These are phyloP conservation scores for Lentinula lateritia DNA, from an alignment of 768 basidiomycete species.

Conservation along the genomic window DNA sequence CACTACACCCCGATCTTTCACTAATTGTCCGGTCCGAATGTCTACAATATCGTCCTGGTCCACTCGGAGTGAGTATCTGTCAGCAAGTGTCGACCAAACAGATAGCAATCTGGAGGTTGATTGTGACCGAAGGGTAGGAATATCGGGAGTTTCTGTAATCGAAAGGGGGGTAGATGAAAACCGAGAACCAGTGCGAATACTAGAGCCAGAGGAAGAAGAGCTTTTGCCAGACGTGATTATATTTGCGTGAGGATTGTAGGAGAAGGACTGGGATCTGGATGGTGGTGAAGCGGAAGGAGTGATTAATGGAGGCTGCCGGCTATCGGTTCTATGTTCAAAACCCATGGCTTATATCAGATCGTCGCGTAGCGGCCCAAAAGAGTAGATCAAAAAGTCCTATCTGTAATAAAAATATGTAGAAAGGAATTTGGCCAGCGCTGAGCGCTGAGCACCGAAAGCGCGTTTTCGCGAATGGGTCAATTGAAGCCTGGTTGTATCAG, in stretches of 20 bases:
- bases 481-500: too few relatives aligned
- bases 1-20: slow-evolving; percentile 68
- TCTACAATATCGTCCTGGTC: slow-evolving; percentile 82
- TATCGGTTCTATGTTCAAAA: background rate
- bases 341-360: background rate
- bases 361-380: too few relatives aligned
- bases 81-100: slow-evolving; percentile 62
- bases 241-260: background rate
- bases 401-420: too few relatives aligned
- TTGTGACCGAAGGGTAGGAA: background rate
- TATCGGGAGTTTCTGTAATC: background rate
- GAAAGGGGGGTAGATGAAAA: slow-evolving; percentile 1
- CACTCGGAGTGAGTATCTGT: slow-evolving; percentile 58
- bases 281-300: slow-evolving; percentile 1
- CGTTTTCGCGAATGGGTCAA: too few relatives aligned
- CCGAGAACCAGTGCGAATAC: background rate
- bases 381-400: too few relatives aligned
- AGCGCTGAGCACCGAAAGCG: too few relatives aligned
- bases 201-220: background rate
- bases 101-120: background rate
- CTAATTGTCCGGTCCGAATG: slow-evolving; percentile 50
- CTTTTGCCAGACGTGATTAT: background rate
- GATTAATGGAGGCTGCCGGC: background rate
- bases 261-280: background rate
- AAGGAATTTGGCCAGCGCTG: too few relatives aligned